phyloP scores from a whole-genome alignment of 768 basidiomycete genomes.

The Strobilomyces dryophilus region DNA sequence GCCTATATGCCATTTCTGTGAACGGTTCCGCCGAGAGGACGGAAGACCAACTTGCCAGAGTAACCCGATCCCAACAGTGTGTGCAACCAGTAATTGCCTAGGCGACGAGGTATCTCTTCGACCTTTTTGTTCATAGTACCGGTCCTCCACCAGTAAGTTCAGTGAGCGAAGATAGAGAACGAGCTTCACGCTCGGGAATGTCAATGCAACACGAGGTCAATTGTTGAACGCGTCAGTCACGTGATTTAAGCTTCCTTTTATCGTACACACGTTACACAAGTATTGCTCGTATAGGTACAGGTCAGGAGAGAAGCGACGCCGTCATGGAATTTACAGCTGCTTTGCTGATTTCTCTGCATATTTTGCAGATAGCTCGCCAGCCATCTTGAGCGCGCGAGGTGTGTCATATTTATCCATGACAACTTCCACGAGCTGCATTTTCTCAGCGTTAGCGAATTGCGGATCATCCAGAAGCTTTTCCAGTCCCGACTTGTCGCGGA shows the following conservation, averaged over 20 bases:
- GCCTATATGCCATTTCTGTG: constrained; percentile 39
- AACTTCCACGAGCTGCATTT: constrained; percentile 79
- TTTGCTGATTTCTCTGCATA: constrained; percentile 14
- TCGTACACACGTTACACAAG: background rate
- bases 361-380: constrained; percentile 36
- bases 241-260: constrained; percentile 7
- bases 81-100: constrained; percentile 61
- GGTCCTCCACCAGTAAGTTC: background rate
- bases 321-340: constrained; percentile 12
- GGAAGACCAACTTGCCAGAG: constrained; percentile 46
- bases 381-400: constrained; percentile 55
- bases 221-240: constrained; percentile 27
- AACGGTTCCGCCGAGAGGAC: background rate
- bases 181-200: background rate
- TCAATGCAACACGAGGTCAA: constrained; percentile 7
- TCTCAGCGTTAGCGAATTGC: constrained; percentile 57
- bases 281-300: too few relatives aligned
- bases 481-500: constrained; percentile 64
- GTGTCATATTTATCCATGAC: constrained; percentile 72
- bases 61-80: constrained; percentile 67
- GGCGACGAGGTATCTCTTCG: constrained; percentile 29
- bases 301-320: too few relatives aligned
- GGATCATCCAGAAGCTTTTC: constrained; percentile 59
- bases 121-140: constrained; percentile 9
- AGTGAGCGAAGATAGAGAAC: background rate